Percentiles rank a stretch among this genome's conserved stretches.
phyloP scores from a whole-genome alignment of 352 stramenopile genomes.

The Globisporangium lucens region DNA sequence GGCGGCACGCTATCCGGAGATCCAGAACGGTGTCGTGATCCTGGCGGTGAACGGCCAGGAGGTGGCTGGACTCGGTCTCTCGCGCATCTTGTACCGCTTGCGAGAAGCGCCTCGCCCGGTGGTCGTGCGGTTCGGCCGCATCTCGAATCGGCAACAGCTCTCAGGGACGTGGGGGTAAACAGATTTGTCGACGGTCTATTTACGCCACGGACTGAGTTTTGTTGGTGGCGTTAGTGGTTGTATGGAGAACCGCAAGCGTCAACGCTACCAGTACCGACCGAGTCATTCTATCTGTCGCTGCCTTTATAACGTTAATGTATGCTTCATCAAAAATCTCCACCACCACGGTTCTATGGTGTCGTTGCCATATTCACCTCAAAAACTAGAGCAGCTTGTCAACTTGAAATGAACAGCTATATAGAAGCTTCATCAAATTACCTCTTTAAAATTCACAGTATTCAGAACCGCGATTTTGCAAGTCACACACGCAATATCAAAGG shows the following conservation, averaged over 20 bases:
- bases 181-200: conserved; percentile 4
- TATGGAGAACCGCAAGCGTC: neutral
- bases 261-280: neutral
- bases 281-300: neutral
- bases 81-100: conserved; percentile 70
- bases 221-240: conserved; percentile 12
- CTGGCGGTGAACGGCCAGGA: conserved; percentile 80
- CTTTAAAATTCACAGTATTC: neutral
- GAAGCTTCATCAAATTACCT: neutral
- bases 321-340: neutral
- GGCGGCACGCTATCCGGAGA: conserved; percentile 69
- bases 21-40: conserved; percentile 79
- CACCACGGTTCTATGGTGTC: neutral
- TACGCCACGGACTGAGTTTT: conserved; percentile 2
- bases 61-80: conserved; percentile 63
- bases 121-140: conserved; percentile 77
- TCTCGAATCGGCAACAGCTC: conserved; percentile 34
- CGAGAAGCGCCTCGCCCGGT: conserved; percentile 74
- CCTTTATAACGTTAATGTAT: conserved; percentile 6
- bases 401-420: neutral
- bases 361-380: neutral
- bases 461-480: neutral
- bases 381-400: neutral
- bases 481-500: neutral
- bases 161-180: conserved; percentile 41